Conservation (phyloP, 768 basidiomycete genomes). For the Mycena venus region DNA sequence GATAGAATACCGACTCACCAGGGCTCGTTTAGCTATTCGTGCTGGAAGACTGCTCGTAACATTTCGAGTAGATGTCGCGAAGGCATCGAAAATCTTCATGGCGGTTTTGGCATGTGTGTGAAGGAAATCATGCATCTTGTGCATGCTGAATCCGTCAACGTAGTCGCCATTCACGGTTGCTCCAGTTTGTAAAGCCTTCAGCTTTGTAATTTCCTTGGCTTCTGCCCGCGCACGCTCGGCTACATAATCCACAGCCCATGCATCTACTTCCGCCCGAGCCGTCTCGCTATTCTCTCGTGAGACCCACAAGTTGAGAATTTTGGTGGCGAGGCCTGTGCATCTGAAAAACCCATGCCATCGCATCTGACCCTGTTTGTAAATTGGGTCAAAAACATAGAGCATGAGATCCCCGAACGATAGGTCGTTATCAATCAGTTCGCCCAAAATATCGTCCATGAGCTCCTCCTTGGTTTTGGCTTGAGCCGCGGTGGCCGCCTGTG, state of each 20-base stretch:
- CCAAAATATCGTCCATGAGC: conserved; percentile 15
- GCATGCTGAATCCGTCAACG: conserved; percentile 28
- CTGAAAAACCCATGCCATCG: conserved; percentile 41
- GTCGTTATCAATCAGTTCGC: conserved; percentile 3
- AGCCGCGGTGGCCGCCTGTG: too few relatives aligned
- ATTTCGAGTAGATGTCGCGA: conserved; percentile 35
- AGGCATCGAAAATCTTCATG: conserved; percentile 30
- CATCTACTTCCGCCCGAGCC: conserved; percentile 27
- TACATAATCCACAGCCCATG: conserved; percentile 44
- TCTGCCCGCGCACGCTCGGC: conserved; percentile 25
- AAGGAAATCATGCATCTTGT: neutral
- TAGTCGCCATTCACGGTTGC: conserved; percentile 16
- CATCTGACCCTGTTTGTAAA: too few relatives aligned
- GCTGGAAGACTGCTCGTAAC: neutral
- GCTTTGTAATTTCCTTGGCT: conserved; percentile 35
- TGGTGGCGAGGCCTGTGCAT: neutral
- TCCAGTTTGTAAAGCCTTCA: conserved; percentile 33
- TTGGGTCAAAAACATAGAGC: conserved; percentile 45
- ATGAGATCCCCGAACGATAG: conserved; percentile 37
- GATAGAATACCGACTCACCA: neutral
- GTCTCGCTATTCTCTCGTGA: conserved; percentile 34
- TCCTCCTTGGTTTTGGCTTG: neutral
- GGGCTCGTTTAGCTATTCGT: neutral
- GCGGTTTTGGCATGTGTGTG: conserved; percentile 12
- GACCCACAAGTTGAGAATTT: conserved; percentile 44